Evolutionary conservation across 2,329 filamentous ascomycete species (phyloP).

Genomic region (Cercospora zeae-maydis): DNA sequence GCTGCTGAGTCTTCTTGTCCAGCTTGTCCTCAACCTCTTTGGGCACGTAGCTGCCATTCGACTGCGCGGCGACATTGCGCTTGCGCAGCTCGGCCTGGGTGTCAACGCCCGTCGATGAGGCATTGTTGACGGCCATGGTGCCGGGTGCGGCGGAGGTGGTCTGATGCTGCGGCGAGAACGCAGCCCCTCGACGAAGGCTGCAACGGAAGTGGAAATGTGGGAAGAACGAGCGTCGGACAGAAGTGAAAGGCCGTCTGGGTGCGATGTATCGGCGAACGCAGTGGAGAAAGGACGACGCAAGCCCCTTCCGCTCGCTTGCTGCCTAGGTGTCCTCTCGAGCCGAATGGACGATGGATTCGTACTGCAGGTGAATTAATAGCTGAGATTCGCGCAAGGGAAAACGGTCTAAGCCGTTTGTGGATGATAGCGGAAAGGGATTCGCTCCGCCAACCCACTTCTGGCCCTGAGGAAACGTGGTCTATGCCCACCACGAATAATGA

Average conservation of each 20-base stretch:
- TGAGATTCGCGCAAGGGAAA: slow-evolving; percentile 5
- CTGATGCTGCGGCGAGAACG: slow-evolving; percentile 1
- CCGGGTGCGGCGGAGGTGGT: slow-evolving; percentile 10
- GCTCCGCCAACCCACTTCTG: background rate
- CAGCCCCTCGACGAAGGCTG: background rate
- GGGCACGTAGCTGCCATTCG: slow-evolving; percentile 34
- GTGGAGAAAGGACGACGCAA: slow-evolving; percentile 1
- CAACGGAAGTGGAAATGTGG: background rate
- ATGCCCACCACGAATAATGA: background rate
- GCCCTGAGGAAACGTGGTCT: background rate
- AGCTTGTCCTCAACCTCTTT: slow-evolving; percentile 30
- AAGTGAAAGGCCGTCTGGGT: background rate
- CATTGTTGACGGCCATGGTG: slow-evolving; percentile 30
- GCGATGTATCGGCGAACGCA: background rate
- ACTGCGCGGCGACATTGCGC: slow-evolving; percentile 42
- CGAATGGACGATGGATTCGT: slow-evolving; percentile 2
- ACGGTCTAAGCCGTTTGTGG: background rate
- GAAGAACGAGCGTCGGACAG: background rate
- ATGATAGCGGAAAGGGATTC: background rate
- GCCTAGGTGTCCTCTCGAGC: slow-evolving; percentile 1
- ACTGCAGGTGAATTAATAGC: slow-evolving; percentile 1
- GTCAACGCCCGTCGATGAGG: slow-evolving; percentile 40
- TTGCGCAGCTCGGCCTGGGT: slow-evolving; percentile 45
- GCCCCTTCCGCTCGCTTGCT: background rate
- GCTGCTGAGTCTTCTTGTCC: slow-evolving; percentile 48